Evolutionary conservation across 2,329 filamentous ascomycete species (phyloP).

Genomic region (Basipetospora sp.): DNA sequence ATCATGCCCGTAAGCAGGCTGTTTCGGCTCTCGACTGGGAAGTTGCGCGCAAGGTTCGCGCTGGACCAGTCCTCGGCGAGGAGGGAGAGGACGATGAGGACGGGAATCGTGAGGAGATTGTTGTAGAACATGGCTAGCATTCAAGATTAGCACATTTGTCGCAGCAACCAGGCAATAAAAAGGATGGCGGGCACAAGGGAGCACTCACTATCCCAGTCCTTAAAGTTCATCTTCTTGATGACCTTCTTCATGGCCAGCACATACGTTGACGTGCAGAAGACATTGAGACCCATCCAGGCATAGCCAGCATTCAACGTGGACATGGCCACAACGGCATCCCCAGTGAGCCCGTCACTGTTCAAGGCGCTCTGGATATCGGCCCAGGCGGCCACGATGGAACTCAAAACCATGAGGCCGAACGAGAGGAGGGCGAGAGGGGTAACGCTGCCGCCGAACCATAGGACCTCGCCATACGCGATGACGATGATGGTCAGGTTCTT

Average conservation of each 20-base stretch:
- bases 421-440: conserved; percentile 77
- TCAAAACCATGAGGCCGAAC: conserved; percentile 92
- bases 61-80: conserved; percentile 84
- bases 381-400: conserved; percentile 90
- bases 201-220: conserved; percentile 98
- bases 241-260: conserved; percentile 91
- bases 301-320: conserved; percentile 90
- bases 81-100: conserved; percentile 69
- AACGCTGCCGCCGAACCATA: conserved; percentile 94
- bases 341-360: conserved; percentile 38
- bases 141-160: not conserved
- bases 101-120: conserved; percentile 90
- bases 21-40: conserved; percentile 68
- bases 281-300: conserved; percentile 95
- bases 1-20: conserved; percentile 76
- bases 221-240: conserved; percentile 99
- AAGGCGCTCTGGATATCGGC: conserved; percentile 85
- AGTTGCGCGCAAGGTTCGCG: conserved; percentile 72
- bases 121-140: conserved; percentile 99
- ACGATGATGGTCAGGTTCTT: conserved; percentile 99
- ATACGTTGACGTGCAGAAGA: conserved; percentile 83
- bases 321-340: conserved; percentile 57
- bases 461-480: conserved; percentile 93
- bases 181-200: conserved; percentile 14
- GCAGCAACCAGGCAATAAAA: not conserved